A percentile compares a stretch with the other conserved stretches of the same genome.
Conservation (phyloP, 768 basidiomycete genomes). For the Pulveroboletus sp. region DNA sequence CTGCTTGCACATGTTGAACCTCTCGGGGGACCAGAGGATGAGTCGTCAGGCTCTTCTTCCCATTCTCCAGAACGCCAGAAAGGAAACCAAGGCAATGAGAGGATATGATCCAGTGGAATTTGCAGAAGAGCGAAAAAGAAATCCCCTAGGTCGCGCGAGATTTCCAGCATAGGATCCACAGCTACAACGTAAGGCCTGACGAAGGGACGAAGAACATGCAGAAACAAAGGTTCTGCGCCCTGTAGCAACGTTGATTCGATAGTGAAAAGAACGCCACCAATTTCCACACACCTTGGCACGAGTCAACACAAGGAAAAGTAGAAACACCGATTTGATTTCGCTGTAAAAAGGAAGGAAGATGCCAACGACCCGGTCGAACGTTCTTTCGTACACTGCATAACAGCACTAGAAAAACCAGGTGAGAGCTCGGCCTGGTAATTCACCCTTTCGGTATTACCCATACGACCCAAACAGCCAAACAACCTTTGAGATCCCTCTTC, state of each 20-base stretch:
- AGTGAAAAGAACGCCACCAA: background rate
- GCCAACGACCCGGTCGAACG: constrained; percentile 60
- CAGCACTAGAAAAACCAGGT: constrained; percentile 49
- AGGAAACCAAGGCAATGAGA: constrained; percentile 31
- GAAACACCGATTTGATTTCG: constrained; percentile 71
- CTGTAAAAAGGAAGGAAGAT: constrained; percentile 82
- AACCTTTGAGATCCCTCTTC: constrained; percentile 85
- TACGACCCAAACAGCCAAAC: constrained; percentile 80
- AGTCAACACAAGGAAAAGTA: constrained; percentile 74
- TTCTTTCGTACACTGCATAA: constrained; percentile 64
- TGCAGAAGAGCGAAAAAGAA: constrained; percentile 44
- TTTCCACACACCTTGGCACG: constrained; percentile 60
- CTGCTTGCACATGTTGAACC: constrained; percentile 6
- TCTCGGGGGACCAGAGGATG: background rate
- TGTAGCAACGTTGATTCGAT: constrained; percentile 29
- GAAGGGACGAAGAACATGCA: constrained; percentile 77
- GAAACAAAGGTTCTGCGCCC: constrained; percentile 84
- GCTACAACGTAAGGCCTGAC: constrained; percentile 70
- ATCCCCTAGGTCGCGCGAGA: constrained; percentile 63
- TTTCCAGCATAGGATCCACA: constrained; percentile 62
- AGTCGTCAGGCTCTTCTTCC: constrained; percentile 7
- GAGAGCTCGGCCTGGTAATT: constrained; percentile 8
- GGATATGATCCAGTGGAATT: constrained; percentile 38
- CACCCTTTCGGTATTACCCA: constrained; percentile 54
- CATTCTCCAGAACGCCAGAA: constrained; percentile 15